These are phyloP conservation scores for Wickerhamomyces canadensis DNA, from an alignment of 805 yeast genomes.

Conservation along the genomic window DNA sequence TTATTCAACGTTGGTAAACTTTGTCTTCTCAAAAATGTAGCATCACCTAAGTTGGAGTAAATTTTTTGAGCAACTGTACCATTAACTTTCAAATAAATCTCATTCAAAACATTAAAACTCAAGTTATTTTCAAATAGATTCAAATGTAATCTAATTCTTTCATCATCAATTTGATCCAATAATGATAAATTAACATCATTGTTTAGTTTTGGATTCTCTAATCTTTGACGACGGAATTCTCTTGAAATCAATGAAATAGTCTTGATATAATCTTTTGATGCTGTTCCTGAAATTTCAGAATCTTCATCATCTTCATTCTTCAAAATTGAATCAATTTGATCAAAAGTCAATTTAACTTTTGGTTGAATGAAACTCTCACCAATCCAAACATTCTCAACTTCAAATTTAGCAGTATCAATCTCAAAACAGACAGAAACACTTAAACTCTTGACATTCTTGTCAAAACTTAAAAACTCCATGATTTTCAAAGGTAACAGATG, in stretches of 20 bases:
- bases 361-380: conserved; percentile 69
- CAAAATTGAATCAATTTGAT: conserved; percentile 49
- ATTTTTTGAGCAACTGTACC: conserved; percentile 78
- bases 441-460: conserved; percentile 52
- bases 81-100: conserved; percentile 76
- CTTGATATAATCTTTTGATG: conserved; percentile 59
- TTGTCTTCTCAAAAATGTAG: conserved; percentile 83
- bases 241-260: conserved; percentile 60
- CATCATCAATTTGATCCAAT: conserved; percentile 81
- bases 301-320: conserved; percentile 17
- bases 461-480: conserved; percentile 55
- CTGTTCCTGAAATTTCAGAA: conserved; percentile 34
- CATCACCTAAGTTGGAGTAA: conserved; percentile 71
- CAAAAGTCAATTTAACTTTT: conserved; percentile 48
- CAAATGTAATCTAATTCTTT: conserved; percentile 62
- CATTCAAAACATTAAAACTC: conserved; percentile 59
- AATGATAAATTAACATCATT: conserved; percentile 51
- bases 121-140: conserved; percentile 63
- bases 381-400: conserved; percentile 70
- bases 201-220: conserved; percentile 43
- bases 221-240: conserved; percentile 65
- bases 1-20: conserved; percentile 77
- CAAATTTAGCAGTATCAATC: conserved; percentile 65
- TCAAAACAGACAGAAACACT: conserved; percentile 77
- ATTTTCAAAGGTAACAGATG: conserved; percentile 66